Evolutionary conservation across 768 basidiomycete species (phyloP), one percentile per base, ranked within the genome.

Genomic region (Boletus rubescentipes): DNA sequence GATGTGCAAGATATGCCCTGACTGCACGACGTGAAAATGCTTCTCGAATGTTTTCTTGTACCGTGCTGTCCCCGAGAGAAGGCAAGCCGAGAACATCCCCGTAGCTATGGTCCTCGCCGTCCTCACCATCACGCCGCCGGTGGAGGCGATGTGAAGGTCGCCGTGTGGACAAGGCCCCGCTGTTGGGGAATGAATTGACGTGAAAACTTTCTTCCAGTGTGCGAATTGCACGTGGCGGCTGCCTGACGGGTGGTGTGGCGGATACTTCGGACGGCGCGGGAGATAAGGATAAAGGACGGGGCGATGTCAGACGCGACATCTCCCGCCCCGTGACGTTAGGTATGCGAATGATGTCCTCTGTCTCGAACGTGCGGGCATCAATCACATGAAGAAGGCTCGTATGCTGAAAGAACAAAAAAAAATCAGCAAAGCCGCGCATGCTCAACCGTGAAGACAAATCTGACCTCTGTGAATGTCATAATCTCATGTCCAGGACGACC

Each of bases 381-480:
- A 96, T 75, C 52, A 95, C 77, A 63, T 97, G 94, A 9, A 96
- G 67, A 35, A 88, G 70, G 30, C 82, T 86, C 2, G 90, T 89
- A 66, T 96, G 93, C 90, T 94, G 60, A 20, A 16, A 44, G 30
- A 51, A 26, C 41, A 45, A 12, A 56, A 51, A 26, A 43, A 45
- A 12, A 56, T 68, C 21, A 61, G 46, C 11, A 45, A 54, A 49
- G 20, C 32, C 4, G 16, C 10, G 31, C 43, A 29, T 45, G 20
- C 16, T 49, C 32, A 5, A 34, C 9, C n/a, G 26, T 2, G 3
- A 54, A 26, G 40, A 29, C 14, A 15, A 49, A 9, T 54, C 82
- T 50, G 57, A 93, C 92, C 84, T 95, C 93, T 15, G 93, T 92
- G 71, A 94, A 97, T 0, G 84, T 85, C 82, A 96, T 82, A 1